Evolutionary conservation across 371 early-diverging fungal species (phyloP).

Genomic region (Syncephalastrum racemosum): DNA sequence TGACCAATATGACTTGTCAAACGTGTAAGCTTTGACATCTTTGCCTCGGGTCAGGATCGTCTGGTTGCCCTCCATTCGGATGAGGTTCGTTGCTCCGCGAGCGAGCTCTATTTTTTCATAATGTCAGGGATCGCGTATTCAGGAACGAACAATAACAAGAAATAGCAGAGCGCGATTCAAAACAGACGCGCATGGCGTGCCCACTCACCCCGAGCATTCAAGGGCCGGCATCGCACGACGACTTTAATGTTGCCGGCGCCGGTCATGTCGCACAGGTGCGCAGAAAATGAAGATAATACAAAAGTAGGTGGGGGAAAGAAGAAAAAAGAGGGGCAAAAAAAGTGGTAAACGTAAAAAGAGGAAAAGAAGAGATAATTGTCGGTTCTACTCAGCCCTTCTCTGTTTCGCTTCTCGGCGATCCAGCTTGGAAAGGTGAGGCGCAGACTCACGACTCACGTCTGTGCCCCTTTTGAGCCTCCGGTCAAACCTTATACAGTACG

Average conservation of each 20-base stretch:
- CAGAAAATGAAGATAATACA: constrained; percentile 2
- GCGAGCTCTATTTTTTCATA: constrained; percentile 47
- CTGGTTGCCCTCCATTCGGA: constrained; percentile 67
- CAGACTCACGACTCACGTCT: constrained; percentile 3
- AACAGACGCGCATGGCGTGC: not conserved
- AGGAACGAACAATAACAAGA: constrained; percentile 10
- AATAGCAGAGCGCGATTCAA: not conserved
- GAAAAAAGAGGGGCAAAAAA: not conserved
- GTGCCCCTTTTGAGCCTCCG: not conserved
- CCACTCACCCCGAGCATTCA: constrained; percentile 67
- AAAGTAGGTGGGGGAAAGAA: not conserved
- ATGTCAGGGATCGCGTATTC: not conserved
- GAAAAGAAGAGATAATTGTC: constrained; percentile 3
- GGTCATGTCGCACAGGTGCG: constrained; percentile 5
- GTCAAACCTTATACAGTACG: too few relatives aligned
- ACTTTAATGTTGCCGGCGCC: constrained; percentile 70
- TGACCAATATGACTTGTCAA: constrained; percentile 84
- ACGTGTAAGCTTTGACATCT: constrained; percentile 65
- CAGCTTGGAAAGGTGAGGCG: not conserved
- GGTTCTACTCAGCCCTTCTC: not conserved
- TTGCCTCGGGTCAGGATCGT: constrained; percentile 60
- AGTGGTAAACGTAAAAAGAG: constrained; percentile 1
- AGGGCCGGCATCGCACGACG: constrained; percentile 77
- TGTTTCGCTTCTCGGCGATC: not conserved
- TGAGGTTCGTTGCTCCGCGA: constrained; percentile 54